Evolutionary conservation across 495 filamentous ascomycete species (phyloP), one percentile per base, ranked within the genome.

Genomic region (Lasiosphaeriaceae sp.): DNA sequence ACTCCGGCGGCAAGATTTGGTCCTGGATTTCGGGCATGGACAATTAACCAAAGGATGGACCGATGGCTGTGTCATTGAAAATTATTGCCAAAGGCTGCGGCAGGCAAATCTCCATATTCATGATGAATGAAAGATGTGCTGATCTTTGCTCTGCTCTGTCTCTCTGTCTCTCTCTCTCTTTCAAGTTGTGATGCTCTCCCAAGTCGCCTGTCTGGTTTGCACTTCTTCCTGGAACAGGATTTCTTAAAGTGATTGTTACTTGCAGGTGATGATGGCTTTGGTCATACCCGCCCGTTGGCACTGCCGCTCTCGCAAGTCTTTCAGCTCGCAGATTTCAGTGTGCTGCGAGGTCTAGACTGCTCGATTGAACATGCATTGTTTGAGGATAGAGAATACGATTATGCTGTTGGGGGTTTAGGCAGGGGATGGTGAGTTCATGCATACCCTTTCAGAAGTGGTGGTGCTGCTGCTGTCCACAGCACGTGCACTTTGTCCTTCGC

Each of bases 361-460:
- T 44, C 29, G 62, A 63, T 53, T 57, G 54, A 64, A 62, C 61
- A 65, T 47, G 55, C 58, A 65, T 53, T 67, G 7, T 43, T 61
- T 52, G 56, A 58, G 54, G 57, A 62, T 62, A 51, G 57, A 54
- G 53, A 31, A 54, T 48, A 59, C 57, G 61, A 57, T 56, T 53
- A 59, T 63, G 59, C 53, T n/a, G 65, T 58, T 58, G 29, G 35
- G 23, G 26, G 34, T 54, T 62, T 55, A 55, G 50, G 51, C 37
- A 56, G 67, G 62, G 62, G 53, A 22, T 26, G 43, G 22, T 50
- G 64, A 56, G 35, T 61, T 54, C 23, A 65, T 66, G 64, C 67
- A 70, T 70, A 70, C 67, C 67, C 67, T 65, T 60, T 19, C n/a
- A n/a, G n/a, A n/a, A 21, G n/a, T 53, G 45, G 23, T 57, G 43